phyloP scores from a whole-genome alignment of 441 rosid species.

The Jatropha multifida region DNA sequence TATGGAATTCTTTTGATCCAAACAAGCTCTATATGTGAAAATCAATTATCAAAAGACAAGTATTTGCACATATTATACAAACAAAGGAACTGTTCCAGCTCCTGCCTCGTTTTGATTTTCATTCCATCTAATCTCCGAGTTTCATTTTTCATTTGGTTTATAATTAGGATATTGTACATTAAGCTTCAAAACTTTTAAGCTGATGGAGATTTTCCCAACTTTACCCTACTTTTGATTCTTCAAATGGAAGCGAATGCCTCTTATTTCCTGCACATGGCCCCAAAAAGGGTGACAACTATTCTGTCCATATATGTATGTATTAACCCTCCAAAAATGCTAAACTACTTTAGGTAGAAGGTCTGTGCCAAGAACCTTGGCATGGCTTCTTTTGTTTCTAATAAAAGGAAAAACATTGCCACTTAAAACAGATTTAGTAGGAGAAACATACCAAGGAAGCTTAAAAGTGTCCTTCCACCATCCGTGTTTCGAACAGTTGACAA shows the following conservation, averaged over 20 bases:
- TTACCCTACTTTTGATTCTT: conserved; percentile 8
- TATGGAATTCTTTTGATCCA: no score
- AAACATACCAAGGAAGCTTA: conserved; percentile 65
- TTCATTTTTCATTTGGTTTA: neutral
- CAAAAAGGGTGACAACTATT: neutral
- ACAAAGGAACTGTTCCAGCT: conserved; percentile 24
- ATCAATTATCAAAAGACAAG: neutral
- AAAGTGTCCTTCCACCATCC: conserved; percentile 89
- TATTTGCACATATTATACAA: conserved; percentile 13
- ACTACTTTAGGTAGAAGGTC: neutral
- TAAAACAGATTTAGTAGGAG: neutral
- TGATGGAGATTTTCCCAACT: conserved; percentile 12
- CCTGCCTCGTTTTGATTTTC: conserved; percentile 19
- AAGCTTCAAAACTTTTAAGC: conserved; percentile 20
- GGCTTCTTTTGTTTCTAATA: neutral
- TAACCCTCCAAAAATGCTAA: neutral
- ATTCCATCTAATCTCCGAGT: neutral
- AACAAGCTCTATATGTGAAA: no score
- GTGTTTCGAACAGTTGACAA: conserved; percentile 60
- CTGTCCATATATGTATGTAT: no score
- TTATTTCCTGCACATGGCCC: conserved; percentile 36
- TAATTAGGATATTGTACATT: neutral
- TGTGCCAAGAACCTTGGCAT: neutral
- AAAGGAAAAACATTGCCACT: neutral
- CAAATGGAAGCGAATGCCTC: conserved; percentile 1